Evolutionary conservation across 257 asterid genomes (phyloP), one percentile per base, ranked within the genome.

Genomic region (Handroanthus guayacan): DNA sequence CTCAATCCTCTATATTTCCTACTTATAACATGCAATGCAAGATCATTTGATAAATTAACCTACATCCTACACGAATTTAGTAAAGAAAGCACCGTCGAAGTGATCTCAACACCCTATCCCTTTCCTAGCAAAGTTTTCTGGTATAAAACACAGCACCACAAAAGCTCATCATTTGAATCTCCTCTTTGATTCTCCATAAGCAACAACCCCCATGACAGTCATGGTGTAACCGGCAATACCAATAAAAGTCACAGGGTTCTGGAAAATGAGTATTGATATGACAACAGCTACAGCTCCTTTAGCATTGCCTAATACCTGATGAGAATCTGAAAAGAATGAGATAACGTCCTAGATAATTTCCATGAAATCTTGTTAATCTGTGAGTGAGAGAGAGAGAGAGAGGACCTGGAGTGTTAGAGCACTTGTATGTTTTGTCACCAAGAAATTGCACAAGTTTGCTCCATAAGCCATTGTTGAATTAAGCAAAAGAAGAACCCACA

Each of bases 201-300:
- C 99, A 43, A 89, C 96, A 9, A 93, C 98, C 25, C 98, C 99
- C 96, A 91, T 86, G 62, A 95, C 99, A 0, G 98, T 95, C 97
- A 92, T 85, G 9, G 96, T 77, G 71, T 95, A 95, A 45, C 99
- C 99, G 47, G 97, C 99, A 39, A 95, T 93, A 2, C 99, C 99
- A 7, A 86, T 75, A 39, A 91, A 84, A 2, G 99, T 95, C 2
- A 95, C 97, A 8, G 98, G 99, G 72, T 95, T 95, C 25, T 75
- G 92, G 90, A 95, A 95, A 5, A 95, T 72, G 70, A 95, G 96
- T 65, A 95, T 95, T 6, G 99, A 95, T 64, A 95, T 91, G n/a
- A 95, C 98, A 58, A 95, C 99, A 0, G 98, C 99, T 79, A 95
- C 99, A 0, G 99, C 99, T 0, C 99, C 99, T 78, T 95, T 95